Conservation (phyloP, 1,284 basidiomycete species). For the Leccinum griseonigrum region DNA sequence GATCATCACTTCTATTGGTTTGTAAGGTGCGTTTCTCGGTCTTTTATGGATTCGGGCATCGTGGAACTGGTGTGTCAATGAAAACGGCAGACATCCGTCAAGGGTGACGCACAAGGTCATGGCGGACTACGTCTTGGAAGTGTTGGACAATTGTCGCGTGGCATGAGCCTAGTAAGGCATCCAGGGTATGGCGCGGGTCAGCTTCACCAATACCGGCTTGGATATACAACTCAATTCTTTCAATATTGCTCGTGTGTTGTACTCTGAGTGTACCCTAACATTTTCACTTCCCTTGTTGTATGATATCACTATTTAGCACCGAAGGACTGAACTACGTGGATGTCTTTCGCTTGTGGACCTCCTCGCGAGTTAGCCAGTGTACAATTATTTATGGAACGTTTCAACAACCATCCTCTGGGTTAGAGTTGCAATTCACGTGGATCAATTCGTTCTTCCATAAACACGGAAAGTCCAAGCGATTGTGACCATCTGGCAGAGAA, state of each 20-base stretch:
- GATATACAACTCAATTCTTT: background rate
- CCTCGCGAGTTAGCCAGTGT: too few species aligned
- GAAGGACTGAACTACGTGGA: background rate
- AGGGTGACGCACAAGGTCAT: conserved; percentile 44
- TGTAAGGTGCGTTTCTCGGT: conserved; percentile 35
- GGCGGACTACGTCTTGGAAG: conserved; percentile 47
- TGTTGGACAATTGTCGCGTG: conserved; percentile 34
- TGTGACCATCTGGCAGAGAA: background rate
- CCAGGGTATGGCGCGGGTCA: too few species aligned
- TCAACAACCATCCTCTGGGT: background rate
- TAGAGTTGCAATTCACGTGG: background rate
- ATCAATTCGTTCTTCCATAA: background rate
- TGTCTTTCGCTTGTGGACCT: background rate
- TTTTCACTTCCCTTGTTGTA: background rate
- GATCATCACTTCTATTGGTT: conserved; percentile 52
- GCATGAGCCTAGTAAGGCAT: background rate
- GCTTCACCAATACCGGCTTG: background rate
- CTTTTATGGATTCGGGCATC: background rate
- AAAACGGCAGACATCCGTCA: conserved; percentile 38
- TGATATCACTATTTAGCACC: background rate
- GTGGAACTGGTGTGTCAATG: background rate
- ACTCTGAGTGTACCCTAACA: background rate
- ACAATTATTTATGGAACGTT: too few species aligned
- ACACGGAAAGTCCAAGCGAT: background rate
- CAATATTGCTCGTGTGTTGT: background rate